Evolutionary conservation across 192 early-diverging fungal species (phyloP), one percentile per base, ranked within the genome.

Genomic region (Haplosporangium gracile): DNA sequence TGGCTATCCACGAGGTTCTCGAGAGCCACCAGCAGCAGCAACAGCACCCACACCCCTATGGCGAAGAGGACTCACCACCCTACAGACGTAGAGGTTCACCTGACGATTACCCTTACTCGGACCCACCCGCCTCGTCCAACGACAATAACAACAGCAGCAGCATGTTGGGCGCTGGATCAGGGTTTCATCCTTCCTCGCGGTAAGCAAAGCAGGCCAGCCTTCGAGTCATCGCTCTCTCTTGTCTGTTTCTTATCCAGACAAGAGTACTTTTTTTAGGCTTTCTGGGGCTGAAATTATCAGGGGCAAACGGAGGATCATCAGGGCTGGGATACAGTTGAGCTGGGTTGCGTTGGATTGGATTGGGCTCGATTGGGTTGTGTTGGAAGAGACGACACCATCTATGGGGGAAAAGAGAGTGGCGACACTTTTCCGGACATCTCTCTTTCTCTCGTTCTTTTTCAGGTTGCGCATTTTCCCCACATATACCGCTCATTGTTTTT

Each of bases 1-100:
- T 86, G 84, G 84, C 84, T 42, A 86, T 86, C 63, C 84, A 86
- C 24, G 84, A 80, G 60, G 84, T 86, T 10, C 75, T 86, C 18
- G 84, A 86, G 32, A 70, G 63, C 49, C 72, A 80, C 38, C 79
- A 74, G 29, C 75, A 76, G 20, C 79, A 74, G 39, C 80, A 75
- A 38, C 75, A 76, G 5, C 75, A 82, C 2, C 60, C 60, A 10
- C 75, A 83, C 32, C 71, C 71, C 7, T 83, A 83, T 45, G 82
- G 82, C 4, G 82, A 83, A 36, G 82, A 83, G 34, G 82, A 83
- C 40, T 83, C 84, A 38, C 84, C 84, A 40, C 83, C 78, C 1
- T 86, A 78, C 68, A 86, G 74, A 40, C 79, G 84, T 10, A 81
- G 70, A 72, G 84, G 84, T 11, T 86, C 84, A 10, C 84, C 75